These are phyloP conservation scores for Mollisiaceae sp. DNA, from an alignment of 2,329 filamentous ascomycete genomes.

Conservation along the genomic window DNA sequence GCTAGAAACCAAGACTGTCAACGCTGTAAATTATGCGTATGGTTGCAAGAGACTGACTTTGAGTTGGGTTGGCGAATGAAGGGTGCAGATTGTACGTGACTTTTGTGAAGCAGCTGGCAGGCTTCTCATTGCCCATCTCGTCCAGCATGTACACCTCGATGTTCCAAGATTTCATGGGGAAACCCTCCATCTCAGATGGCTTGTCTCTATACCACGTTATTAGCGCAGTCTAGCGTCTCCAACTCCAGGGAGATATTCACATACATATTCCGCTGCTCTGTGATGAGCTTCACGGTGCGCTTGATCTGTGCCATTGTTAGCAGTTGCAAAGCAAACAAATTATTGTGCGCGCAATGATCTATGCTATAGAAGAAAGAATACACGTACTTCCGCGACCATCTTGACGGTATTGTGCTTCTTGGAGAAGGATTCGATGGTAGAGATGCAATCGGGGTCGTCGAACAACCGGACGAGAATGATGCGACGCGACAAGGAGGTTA, in stretches of 20 bases:
- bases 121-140: conserved; percentile 81
- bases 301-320: conserved; percentile 60
- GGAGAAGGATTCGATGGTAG: conserved; percentile 6
- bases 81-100: conserved; percentile 93
- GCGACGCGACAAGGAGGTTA: conserved; percentile 20
- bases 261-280: conserved; percentile 77
- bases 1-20: conserved; percentile 51
- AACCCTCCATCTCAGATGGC: conserved; percentile 81
- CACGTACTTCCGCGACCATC: conserved; percentile 43
- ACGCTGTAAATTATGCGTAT: background rate
- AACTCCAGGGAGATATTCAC: conserved; percentile 16
- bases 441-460: conserved; percentile 9
- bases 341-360: background rate
- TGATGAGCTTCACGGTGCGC: conserved; percentile 90
- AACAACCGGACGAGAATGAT: conserved; percentile 18
- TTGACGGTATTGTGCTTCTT: conserved; percentile 27
- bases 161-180: conserved; percentile 91
- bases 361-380: background rate
- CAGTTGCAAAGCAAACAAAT: conserved; percentile 5
- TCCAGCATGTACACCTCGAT: conserved; percentile 86
- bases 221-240: conserved; percentile 13
- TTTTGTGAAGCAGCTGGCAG: conserved; percentile 88
- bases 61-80: conserved; percentile 84
- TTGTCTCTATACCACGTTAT: conserved; percentile 64
- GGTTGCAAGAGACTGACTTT: conserved; percentile 66